Conservation (phyloP, 345 rosid species). For the Arabidopsis thaliana region TAIR10.1 NC_003076.8:19634001-19634500, state of each 20-base stretch:
- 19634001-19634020: conserved; percentile 75
- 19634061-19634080: conserved; percentile 87
- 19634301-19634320: conserved; percentile 89
- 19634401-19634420: conserved; percentile 80
- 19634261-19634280: conserved; percentile 99
- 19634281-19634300: conserved; percentile 66
- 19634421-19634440: conserved; percentile 87
- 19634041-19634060: conserved; percentile 84
- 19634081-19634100: conserved; percentile 95
- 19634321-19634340: conserved; percentile 83
- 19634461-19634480: conserved; percentile 95
- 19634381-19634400: conserved; percentile 76
- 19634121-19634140: conserved; percentile 52
- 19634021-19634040: conserved; percentile 69
- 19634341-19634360: conserved; percentile 80
- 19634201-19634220: not conserved
- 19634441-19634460: conserved; percentile 93
- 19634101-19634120: conserved; percentile 91
- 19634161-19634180: not conserved
- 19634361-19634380: conserved; percentile 66
- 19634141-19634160: conserved; percentile 25
- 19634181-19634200: not conserved
- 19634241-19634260: conserved; percentile 78
- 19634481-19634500: conserved; percentile 74
- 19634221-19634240: conserved; percentile 39